These are phyloP conservation scores for Acanthamoeba royreba DNA, from an alignment of 208 protist species.

Conservation along the genomic window DNA sequence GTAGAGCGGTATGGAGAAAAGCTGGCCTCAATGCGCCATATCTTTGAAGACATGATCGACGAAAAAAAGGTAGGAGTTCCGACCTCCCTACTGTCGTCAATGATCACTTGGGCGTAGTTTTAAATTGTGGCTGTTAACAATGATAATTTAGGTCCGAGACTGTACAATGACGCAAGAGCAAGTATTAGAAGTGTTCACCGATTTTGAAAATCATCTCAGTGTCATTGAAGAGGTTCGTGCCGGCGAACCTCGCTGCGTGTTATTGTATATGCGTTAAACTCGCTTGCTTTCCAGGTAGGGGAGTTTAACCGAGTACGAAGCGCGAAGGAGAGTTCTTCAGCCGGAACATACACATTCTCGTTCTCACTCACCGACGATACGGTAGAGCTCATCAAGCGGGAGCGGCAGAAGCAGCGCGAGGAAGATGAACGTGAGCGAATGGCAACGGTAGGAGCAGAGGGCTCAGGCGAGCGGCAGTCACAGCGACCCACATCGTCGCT, in stretches of 20 bases:
- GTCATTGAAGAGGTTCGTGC: neutral
- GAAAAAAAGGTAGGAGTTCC: conserved; percentile 11
- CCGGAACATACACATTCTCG: neutral
- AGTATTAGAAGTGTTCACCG: neutral
- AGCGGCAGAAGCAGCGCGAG: neutral
- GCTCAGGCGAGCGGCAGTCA: neutral
- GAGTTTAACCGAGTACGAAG: conserved; percentile 11
- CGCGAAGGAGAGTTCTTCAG: neutral
- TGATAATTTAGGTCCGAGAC: neutral
- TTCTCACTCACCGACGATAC: conserved; percentile 31
- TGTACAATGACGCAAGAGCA: conserved; percentile 39
- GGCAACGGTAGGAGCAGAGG: neutral
- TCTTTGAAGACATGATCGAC: conserved; percentile 43
- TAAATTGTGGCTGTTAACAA: neutral
- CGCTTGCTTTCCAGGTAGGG: neutral
- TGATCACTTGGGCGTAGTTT: neutral
- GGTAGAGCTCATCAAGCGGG: conserved; percentile 15
- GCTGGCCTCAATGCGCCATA: neutral
- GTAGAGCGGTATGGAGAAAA: neutral
- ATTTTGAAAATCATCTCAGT: neutral
- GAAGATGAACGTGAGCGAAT: neutral
- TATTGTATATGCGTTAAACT: neutral
- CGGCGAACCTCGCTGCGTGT: neutral
- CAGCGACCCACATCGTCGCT: neutral
- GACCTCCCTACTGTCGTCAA: neutral